Percentiles rank a stretch among this genome's conserved stretches.
phyloP scores from a whole-genome alignment of 208 protist species.

The Leishmania major region DNA sequence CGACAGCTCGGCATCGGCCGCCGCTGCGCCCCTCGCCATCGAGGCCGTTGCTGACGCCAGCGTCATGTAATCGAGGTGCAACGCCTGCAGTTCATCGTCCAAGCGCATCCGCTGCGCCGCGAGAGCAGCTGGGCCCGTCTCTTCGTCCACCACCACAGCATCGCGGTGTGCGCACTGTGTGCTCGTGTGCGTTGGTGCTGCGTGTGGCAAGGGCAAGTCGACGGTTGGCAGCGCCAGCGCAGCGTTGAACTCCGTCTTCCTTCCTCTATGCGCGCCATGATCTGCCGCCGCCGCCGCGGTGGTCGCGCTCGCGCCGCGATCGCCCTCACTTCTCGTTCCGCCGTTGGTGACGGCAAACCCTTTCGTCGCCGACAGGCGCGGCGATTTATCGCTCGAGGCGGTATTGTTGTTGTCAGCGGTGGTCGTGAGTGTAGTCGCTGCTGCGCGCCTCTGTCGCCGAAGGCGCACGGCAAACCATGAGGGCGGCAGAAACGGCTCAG shows the following conservation, averaged over 20 bases:
- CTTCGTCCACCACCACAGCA: background rate
- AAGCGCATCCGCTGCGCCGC: constrained; percentile 11
- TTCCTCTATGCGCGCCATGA: background rate
- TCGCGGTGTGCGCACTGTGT: background rate
- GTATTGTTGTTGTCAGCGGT: background rate
- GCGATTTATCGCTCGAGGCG: background rate
- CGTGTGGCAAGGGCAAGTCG: background rate
- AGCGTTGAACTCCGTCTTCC: background rate
- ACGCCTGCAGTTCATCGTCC: constrained; percentile 25
- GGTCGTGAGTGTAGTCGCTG: background rate
- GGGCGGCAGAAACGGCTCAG: constrained; percentile 1
- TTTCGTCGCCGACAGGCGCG: background rate
- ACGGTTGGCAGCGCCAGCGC: background rate
- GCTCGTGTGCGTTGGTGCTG: background rate
- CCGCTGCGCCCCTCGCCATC: background rate
- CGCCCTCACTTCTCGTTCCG: background rate
- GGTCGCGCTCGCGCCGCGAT: background rate
- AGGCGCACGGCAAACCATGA: constrained; percentile 6
- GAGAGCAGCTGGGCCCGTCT: background rate
- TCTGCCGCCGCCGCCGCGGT: background rate
- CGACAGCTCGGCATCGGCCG: background rate
- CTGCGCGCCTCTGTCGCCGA: background rate
- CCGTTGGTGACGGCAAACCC: no score
- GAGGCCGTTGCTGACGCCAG: background rate
- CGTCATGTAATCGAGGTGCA: constrained; percentile 30